Conservation (phyloP, 306 rosid species). For the Datisca glomerata region DNA sequence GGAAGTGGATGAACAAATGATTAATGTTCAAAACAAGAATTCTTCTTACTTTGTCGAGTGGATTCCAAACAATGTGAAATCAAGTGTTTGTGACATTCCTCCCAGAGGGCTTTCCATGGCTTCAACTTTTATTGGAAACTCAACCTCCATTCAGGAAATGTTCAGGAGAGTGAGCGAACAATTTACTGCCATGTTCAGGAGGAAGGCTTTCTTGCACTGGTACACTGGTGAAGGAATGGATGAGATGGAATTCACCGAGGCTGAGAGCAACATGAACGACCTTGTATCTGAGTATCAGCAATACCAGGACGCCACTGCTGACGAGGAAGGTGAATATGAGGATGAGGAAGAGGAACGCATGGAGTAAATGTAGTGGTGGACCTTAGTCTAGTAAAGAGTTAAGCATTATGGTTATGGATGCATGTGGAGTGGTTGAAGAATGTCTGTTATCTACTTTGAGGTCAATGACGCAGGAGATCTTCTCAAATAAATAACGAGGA, state of each 20-base stretch:
- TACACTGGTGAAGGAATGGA: too few relatives aligned
- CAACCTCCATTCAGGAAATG: too few relatives aligned
- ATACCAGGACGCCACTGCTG: constrained; percentile 14
- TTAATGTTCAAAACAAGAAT: constrained; percentile 17
- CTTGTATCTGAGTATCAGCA: constrained; percentile 16
- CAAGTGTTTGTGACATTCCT: constrained; percentile 18
- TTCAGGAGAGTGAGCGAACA: constrained; percentile 12
- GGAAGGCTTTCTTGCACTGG: too few relatives aligned
- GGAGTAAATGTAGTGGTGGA: background rate
- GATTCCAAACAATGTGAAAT: constrained; percentile 19
- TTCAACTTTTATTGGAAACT: constrained; percentile 15
- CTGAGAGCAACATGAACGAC: constrained; percentile 17
- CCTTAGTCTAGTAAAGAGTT: background rate
- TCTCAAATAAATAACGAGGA: too few relatives aligned
- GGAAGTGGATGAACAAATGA: constrained; percentile 19
- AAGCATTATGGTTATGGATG: background rate
- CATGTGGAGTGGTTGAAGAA: too few relatives aligned
- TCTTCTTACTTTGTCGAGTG: constrained; percentile 17
- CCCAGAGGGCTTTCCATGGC: constrained; percentile 19
- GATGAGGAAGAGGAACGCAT: constrained; percentile 8
- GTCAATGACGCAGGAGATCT: too few relatives aligned
- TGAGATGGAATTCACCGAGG: constrained; percentile 14
- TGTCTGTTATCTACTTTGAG: too few relatives aligned
- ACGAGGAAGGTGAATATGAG: constrained; percentile 13
- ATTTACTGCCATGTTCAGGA: too few relatives aligned